A percentile compares a stretch with the other conserved stretches of the same genome.
Evolutionary conservation across 2,329 filamentous ascomycete genomes (phyloP).

Genomic region (Colletotrichum sidae): DNA sequence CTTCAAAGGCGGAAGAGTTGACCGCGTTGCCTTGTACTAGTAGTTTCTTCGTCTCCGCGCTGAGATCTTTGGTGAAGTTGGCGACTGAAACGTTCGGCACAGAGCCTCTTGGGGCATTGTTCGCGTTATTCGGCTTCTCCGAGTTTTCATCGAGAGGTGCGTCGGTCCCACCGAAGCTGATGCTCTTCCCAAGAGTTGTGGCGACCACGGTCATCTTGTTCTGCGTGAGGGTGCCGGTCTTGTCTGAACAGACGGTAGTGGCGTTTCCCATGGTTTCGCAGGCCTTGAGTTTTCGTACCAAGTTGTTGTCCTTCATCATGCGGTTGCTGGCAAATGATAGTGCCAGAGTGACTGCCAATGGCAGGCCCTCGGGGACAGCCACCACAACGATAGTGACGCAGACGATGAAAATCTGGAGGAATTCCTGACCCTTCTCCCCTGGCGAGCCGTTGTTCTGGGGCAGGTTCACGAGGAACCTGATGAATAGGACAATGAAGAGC

Average conservation of each 20-base stretch:
- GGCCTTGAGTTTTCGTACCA: slow-evolving; percentile 75
- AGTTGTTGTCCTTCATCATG: slow-evolving; percentile 77
- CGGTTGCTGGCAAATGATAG: slow-evolving; percentile 75
- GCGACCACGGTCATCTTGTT: slow-evolving; percentile 78
- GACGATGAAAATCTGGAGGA: slow-evolving; percentile 71
- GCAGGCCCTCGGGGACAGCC: slow-evolving; percentile 75
- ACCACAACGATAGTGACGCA: slow-evolving; percentile 76
- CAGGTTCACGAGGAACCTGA: slow-evolving; percentile 78
- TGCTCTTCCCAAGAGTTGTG: slow-evolving; percentile 68
- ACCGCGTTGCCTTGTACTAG: slow-evolving; percentile 73
- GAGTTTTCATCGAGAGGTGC: slow-evolving; percentile 41
- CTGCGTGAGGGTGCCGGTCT: slow-evolving; percentile 62
- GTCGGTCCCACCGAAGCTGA: slow-evolving; percentile 47
- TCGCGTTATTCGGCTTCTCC: slow-evolving; percentile 43
- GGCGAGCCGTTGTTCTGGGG: slow-evolving; percentile 59
- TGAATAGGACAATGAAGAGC: slow-evolving; percentile 82
- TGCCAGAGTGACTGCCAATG: slow-evolving; percentile 75
- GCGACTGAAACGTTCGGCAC: slow-evolving; percentile 21
- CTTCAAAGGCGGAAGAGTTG: slow-evolving; percentile 78
- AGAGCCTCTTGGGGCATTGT: background rate
- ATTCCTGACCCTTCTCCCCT: slow-evolving; percentile 69
- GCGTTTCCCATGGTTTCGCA: slow-evolving; percentile 81
- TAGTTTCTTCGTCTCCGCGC: slow-evolving; percentile 44
- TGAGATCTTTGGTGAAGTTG: slow-evolving; percentile 24
- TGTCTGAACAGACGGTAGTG: slow-evolving; percentile 72